These are phyloP conservation scores for Amphibolis antarctica DNA, from an alignment of 106 monocot genomes.

Conservation along the genomic window DNA sequence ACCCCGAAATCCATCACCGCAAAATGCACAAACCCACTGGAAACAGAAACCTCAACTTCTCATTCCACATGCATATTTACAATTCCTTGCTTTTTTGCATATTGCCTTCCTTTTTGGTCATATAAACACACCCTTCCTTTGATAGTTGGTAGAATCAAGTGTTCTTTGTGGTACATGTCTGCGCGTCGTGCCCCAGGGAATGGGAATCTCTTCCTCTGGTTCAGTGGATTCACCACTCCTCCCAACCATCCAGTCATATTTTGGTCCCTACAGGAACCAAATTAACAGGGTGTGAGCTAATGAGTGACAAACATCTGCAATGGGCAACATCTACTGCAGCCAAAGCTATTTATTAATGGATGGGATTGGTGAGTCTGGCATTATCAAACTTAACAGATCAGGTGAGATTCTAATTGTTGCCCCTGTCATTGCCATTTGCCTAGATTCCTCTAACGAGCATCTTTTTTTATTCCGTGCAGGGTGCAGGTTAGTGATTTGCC, in stretches of 20 bases:
- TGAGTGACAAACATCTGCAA: not conserved
- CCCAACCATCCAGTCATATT: conserved; percentile 9
- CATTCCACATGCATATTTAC: too few species aligned
- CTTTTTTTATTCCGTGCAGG: too few species aligned
- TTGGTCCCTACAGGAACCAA: conserved; percentile 4
- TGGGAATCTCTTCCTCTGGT: not conserved
- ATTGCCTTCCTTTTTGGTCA: not conserved
- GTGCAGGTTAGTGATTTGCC: too few species aligned
- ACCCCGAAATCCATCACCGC: not conserved
- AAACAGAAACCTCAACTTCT: too few species aligned
- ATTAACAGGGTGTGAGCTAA: not conserved
- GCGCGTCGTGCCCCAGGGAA: not conserved
- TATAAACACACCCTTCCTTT: not conserved
- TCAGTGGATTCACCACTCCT: not conserved
- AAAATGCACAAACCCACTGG: not conserved
- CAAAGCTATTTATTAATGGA: not conserved
- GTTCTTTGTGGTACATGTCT: not conserved
- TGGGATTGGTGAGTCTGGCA: too few species aligned
- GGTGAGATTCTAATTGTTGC: too few species aligned
- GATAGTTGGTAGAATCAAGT: not conserved
- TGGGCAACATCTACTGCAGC: not conserved
- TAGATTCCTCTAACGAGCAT: too few species aligned
- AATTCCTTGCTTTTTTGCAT: too few species aligned
- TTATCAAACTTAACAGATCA: too few species aligned
- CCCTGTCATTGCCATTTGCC: too few species aligned